These are phyloP conservation scores for Ganoderma lingzhi DNA, from an alignment of 1,284 basidiomycete species.

Conservation along the genomic window DNA sequence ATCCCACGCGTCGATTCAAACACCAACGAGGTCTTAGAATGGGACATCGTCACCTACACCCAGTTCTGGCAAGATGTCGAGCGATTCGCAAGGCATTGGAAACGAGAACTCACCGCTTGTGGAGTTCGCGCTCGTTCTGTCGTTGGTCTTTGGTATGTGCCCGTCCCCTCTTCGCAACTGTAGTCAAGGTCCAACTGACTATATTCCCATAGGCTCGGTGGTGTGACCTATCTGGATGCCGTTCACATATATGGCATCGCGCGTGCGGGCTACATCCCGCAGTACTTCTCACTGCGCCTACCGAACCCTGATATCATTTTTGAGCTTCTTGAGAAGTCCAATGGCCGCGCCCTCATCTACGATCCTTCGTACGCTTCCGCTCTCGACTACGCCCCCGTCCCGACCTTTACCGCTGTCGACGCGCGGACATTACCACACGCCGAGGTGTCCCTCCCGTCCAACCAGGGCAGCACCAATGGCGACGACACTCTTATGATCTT, in stretches of 20 bases:
- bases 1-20: slow-evolving; percentile 51
- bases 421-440: slow-evolving; percentile 47
- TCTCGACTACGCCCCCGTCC: slow-evolving; percentile 53
- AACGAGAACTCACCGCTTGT: slow-evolving; percentile 49
- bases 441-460: slow-evolving; percentile 52
- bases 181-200: slow-evolving; percentile 24
- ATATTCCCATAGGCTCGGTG: slow-evolving; percentile 59
- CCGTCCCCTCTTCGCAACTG: slow-evolving; percentile 13
- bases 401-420: slow-evolving; percentile 53
- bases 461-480: slow-evolving; percentile 43
- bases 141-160: slow-evolving; percentile 69
- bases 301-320: slow-evolving; percentile 73
- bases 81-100: slow-evolving; percentile 63
- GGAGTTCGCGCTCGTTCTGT: slow-evolving; percentile 61
- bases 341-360: slow-evolving; percentile 67
- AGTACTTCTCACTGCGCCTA: slow-evolving; percentile 74
- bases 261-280: slow-evolving; percentile 75
- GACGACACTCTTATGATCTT: slow-evolving; percentile 69
- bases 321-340: slow-evolving; percentile 65
- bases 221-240: slow-evolving; percentile 71
- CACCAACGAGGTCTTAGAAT: slow-evolving; percentile 47
- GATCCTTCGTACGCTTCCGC: slow-evolving; percentile 55
- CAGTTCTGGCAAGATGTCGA: slow-evolving; percentile 65
- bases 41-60: slow-evolving; percentile 59
- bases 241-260: slow-evolving; percentile 76